Conservation (phyloP, 805 yeast genomes). For the Yamadazyma tumulicola region DNA sequence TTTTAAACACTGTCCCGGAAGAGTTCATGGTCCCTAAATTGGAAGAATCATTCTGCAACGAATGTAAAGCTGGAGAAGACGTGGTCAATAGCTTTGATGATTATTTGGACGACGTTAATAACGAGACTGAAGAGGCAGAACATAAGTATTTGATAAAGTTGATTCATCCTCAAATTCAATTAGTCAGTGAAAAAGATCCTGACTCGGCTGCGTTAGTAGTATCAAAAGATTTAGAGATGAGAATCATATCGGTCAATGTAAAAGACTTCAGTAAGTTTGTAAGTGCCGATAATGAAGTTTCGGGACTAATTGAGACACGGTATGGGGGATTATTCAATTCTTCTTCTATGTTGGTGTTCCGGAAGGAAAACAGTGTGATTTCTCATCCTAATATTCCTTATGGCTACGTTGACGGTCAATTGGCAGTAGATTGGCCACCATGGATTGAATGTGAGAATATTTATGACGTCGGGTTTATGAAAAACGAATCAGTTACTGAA, state of each 20-base stretch:
- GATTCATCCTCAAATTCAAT: conserved; percentile 79
- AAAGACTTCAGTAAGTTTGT: conserved; percentile 37
- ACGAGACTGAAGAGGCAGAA: conserved; percentile 39
- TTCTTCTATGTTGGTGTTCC: conserved; percentile 51
- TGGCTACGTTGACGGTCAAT: conserved; percentile 53
- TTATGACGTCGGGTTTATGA: conserved; percentile 41
- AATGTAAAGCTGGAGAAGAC: conserved; percentile 23
- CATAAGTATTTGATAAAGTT: conserved; percentile 66
- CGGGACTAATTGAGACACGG: conserved; percentile 51
- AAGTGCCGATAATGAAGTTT: conserved; percentile 28
- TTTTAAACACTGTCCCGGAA: conserved; percentile 19
- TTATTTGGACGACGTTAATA: conserved; percentile 42
- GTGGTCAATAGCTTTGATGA: conserved; percentile 49
- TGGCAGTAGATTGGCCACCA: conserved; percentile 73
- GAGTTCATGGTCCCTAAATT: conserved; percentile 15
- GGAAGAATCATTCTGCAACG: conserved; percentile 16
- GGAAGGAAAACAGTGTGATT: conserved; percentile 26
- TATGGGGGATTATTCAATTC: conserved; percentile 55
- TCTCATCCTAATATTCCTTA: conserved; percentile 39
- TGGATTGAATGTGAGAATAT: conserved; percentile 76
- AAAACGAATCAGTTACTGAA: conserved; percentile 31
- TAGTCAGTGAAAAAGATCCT: conserved; percentile 44
- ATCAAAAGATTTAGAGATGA: conserved; percentile 57
- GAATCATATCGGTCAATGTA: conserved; percentile 44
- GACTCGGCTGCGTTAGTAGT: conserved; percentile 49